These are phyloP conservation scores for Cystobasidium pallidum DNA, from an alignment of 1,284 basidiomycete species.

Conservation along the genomic window DNA sequence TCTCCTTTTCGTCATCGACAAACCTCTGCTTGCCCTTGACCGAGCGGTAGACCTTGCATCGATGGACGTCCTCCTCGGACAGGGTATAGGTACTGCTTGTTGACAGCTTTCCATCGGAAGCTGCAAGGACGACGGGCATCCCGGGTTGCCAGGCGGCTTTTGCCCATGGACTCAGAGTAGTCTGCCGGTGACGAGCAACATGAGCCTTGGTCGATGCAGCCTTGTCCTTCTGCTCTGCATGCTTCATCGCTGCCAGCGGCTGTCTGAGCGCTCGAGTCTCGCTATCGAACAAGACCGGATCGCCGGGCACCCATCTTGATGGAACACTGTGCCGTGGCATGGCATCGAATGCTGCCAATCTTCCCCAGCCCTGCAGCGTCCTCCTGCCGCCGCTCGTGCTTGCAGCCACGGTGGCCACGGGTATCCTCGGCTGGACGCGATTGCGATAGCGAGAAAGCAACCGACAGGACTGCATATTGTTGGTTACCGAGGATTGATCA, in stretches of 20 bases:
- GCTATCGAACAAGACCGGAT: slow-evolving; percentile 16
- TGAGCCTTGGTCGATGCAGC: neutral
- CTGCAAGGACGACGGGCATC: slow-evolving; percentile 32
- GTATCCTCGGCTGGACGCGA: neutral
- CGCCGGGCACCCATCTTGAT: slow-evolving; percentile 14
- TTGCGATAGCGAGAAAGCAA: slow-evolving; percentile 5
- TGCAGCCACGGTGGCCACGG: slow-evolving; percentile 10
- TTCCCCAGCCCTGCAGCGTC: slow-evolving; percentile 6
- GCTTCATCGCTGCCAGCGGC: slow-evolving; percentile 15
- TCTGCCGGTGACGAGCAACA: slow-evolving; percentile 11
- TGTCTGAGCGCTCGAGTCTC: neutral
- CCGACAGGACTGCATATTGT: neutral
- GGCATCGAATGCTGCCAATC: neutral
- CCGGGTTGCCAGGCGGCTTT: slow-evolving; percentile 34
- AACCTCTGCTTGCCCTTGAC: slow-evolving; percentile 13
- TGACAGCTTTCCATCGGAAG: neutral
- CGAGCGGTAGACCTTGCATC: slow-evolving; percentile 1
- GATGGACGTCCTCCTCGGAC: slow-evolving; percentile 4
- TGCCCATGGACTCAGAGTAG: slow-evolving; percentile 24
- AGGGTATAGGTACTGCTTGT: neutral
- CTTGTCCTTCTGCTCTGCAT: slow-evolving; percentile 3
- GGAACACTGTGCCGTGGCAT: slow-evolving; percentile 12
- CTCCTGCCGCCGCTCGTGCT: neutral
- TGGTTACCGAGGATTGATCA: neutral
- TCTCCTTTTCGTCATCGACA: neutral